These are phyloP conservation scores for Agaricales sp. DNA, from an alignment of 1,284 basidiomycete species.

Conservation along the genomic window DNA sequence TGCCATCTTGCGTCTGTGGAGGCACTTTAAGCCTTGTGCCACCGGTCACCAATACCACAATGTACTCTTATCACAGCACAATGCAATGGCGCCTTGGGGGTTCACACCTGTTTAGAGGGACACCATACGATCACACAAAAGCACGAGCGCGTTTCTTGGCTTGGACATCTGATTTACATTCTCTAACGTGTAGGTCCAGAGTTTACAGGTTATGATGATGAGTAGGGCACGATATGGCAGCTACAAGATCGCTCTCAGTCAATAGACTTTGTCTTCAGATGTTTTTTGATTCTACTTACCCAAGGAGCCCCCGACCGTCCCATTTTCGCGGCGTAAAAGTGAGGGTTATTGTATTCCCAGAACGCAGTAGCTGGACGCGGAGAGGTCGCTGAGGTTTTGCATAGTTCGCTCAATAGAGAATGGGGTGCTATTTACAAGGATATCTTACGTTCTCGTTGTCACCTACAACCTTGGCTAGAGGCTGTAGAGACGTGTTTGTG, in stretches of 20 bases:
- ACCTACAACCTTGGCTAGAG: slow-evolving; percentile 62
- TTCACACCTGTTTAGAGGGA: no score
- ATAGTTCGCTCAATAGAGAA: background rate
- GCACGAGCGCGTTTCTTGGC: no score
- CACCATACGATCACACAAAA: no score
- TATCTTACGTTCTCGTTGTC: slow-evolving; percentile 52
- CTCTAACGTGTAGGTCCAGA: background rate
- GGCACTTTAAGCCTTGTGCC: no score
- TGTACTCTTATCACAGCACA: no score
- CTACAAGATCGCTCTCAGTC: slow-evolving; percentile 22
- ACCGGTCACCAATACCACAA: no score
- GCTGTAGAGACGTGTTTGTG: slow-evolving; percentile 44
- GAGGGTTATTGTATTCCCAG: slow-evolving; percentile 21
- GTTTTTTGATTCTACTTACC: slow-evolving; percentile 55
- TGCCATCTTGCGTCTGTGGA: no score
- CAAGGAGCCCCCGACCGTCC: slow-evolving; percentile 75
- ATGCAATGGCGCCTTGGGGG: no score
- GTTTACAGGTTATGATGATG: slow-evolving; percentile 14
- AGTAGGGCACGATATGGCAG: slow-evolving; percentile 66
- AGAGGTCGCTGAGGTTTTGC: slow-evolving; percentile 18
- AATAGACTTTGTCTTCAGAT: no score
- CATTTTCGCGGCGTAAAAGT: slow-evolving; percentile 48
- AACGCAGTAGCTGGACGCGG: slow-evolving; percentile 29
- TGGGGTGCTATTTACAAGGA: background rate
- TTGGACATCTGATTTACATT: background rate